These are phyloP conservation scores for Hylodesmum podocarpum DNA, from an alignment of 306 rosid species.

Conservation along the genomic window DNA sequence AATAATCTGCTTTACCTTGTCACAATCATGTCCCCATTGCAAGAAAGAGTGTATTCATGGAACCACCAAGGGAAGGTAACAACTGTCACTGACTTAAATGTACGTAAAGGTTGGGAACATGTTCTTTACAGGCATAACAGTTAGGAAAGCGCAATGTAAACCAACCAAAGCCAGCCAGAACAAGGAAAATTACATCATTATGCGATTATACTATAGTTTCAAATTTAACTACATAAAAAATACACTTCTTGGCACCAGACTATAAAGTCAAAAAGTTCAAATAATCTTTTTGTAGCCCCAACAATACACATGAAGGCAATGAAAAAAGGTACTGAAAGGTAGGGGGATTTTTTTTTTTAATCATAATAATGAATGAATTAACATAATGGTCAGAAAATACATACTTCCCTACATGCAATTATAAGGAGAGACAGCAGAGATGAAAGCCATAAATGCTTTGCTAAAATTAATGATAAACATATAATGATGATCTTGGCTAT, in stretches of 20 bases:
- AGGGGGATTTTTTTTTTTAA: slow-evolving; percentile 11
- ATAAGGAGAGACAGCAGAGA: neutral
- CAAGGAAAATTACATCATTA: neutral
- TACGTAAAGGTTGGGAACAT: slow-evolving; percentile 22
- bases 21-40: slow-evolving; percentile 38
- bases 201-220: neutral
- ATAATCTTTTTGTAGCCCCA: neutral
- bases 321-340: slow-evolving; percentile 1
- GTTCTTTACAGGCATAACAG: slow-evolving; percentile 32
- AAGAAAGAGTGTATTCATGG: slow-evolving; percentile 35
- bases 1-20: slow-evolving; percentile 36
- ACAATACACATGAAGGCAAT: neutral
- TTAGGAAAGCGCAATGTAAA: slow-evolving; percentile 25
- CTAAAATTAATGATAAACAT: slow-evolving; percentile 5
- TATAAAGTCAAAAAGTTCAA: slow-evolving; percentile 9
- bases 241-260: slow-evolving; percentile 4
- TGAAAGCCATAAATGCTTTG: slow-evolving; percentile 17
- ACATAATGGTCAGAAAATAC: neutral
- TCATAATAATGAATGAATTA: neutral
- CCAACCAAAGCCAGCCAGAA: neutral
- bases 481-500: slow-evolving; percentile 17
- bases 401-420: neutral
- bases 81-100: slow-evolving; percentile 26
- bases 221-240: neutral
- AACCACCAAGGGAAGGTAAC: slow-evolving; percentile 30